phyloP scores from a whole-genome alignment of 257 asterid species.

The Coffea canephora region DNA sequence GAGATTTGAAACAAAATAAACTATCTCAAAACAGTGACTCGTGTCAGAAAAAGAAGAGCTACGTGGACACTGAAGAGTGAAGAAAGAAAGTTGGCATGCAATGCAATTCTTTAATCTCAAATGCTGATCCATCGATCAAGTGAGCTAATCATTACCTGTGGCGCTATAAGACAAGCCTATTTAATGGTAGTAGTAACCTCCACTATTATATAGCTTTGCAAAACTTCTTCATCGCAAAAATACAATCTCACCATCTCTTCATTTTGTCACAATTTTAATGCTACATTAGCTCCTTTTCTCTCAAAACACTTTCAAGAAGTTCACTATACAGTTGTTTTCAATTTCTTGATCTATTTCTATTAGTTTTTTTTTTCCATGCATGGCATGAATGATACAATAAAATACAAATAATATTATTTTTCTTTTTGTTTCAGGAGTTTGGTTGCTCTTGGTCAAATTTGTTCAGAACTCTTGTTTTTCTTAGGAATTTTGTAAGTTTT shows the following conservation, averaged over 20 bases:
- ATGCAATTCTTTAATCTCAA: too few relatives aligned
- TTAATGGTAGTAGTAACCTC: not conserved
- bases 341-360: not conserved
- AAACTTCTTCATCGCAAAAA: not conserved
- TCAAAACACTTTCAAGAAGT: not conserved
- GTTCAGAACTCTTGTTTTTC: not conserved
- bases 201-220: not conserved
- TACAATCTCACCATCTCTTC: not conserved
- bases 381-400: not conserved
- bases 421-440: not conserved
- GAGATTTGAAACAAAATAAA: not conserved
- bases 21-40: not conserved
- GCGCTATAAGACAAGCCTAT: not conserved
- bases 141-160: too few relatives aligned
- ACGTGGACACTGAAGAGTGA: not conserved
- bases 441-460: not conserved
- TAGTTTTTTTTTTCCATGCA: not conserved
- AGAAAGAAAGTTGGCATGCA: too few relatives aligned
- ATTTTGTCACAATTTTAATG: not conserved
- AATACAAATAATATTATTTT: not conserved
- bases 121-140: too few relatives aligned
- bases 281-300: not conserved
- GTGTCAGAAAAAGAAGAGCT: not conserved
- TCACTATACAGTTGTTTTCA: not conserved
- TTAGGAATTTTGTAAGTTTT: not conserved